Evolutionary conservation across 129 eudicot species (phyloP).

Genomic region (Oenanthe sinensis): DNA sequence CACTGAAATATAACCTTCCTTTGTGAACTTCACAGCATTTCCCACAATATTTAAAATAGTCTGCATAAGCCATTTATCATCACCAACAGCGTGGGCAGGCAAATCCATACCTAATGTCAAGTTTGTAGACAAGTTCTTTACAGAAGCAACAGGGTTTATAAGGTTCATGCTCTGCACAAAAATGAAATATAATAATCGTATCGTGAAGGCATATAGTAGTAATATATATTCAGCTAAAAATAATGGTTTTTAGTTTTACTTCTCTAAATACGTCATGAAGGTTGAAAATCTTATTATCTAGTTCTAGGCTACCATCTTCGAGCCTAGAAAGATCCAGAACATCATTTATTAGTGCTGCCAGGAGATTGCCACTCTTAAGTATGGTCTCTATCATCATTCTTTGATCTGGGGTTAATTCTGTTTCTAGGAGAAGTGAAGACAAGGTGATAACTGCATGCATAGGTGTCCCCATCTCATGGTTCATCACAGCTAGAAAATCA

Average conservation of each 20-base stretch:
- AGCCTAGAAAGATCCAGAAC: conserved; percentile 64
- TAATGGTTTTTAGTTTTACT: conserved; percentile 15
- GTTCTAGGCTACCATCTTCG: conserved; percentile 56
- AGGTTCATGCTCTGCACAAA: conserved; percentile 34
- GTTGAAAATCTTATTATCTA: conserved; percentile 32
- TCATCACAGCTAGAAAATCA: conserved; percentile 55
- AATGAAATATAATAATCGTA: neutral
- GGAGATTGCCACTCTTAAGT: conserved; percentile 50
- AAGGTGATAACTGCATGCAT: conserved; percentile 51
- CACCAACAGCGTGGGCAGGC: conserved; percentile 50
- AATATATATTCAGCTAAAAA: neutral
- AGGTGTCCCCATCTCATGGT: conserved; percentile 65
- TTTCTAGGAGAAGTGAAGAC: conserved; percentile 50
- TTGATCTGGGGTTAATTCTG: conserved; percentile 56
- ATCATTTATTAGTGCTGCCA: conserved; percentile 52
- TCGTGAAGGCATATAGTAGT: neutral
- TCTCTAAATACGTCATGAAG: conserved; percentile 43
- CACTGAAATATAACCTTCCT: conserved; percentile 48
- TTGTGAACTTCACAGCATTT: conserved; percentile 68
- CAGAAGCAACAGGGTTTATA: conserved; percentile 51
- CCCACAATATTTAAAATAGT: conserved; percentile 49
- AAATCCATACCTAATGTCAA: conserved; percentile 36
- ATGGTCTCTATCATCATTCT: conserved; percentile 54
- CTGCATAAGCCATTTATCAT: conserved; percentile 55
- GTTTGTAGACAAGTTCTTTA: conserved; percentile 41